Evolutionary conservation across 345 rosid genomes (phyloP).

Genomic region (Brassica cretica): DNA sequence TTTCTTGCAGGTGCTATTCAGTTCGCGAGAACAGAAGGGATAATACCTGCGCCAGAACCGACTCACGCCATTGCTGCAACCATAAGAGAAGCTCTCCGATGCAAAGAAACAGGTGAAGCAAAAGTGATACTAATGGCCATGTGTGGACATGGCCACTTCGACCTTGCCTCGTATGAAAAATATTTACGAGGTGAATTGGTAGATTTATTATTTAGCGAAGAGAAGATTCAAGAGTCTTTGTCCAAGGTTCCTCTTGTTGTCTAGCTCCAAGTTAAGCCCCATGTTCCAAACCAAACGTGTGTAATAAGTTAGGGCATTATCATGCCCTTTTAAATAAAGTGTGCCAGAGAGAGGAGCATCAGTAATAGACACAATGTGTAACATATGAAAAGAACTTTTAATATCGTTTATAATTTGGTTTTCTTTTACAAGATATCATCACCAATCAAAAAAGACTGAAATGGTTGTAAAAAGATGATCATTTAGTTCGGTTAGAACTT

Average conservation of each 20-base stretch:
- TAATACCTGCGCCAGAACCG: slow-evolving; percentile 94
- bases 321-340: neutral
- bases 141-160: slow-evolving; percentile 99
- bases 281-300: slow-evolving; percentile 10
- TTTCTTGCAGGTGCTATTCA: slow-evolving; percentile 70
- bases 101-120: slow-evolving; percentile 76
- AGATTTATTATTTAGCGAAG: slow-evolving; percentile 71
- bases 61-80: slow-evolving; percentile 95
- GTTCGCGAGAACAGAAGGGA: slow-evolving; percentile 84
- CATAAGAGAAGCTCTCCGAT: slow-evolving; percentile 79
- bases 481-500: no score
- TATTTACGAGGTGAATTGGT: slow-evolving; percentile 72
- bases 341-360: neutral
- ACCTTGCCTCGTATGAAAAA: slow-evolving; percentile 75
- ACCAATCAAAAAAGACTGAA: no score
- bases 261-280: slow-evolving; percentile 6
- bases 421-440: neutral
- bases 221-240: slow-evolving; percentile 60
- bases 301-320: neutral
- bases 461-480: no score
- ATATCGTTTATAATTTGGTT: neutral
- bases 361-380: neutral
- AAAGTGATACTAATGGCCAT: slow-evolving; percentile 87
- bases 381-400: neutral
- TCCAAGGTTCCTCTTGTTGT: slow-evolving; percentile 63